Evolutionary conservation across 176 grass and related monocot genomes (phyloP), one percentile per base, ranked within the genome.

Genomic region (Bolboschoenus planiculmis): DNA sequence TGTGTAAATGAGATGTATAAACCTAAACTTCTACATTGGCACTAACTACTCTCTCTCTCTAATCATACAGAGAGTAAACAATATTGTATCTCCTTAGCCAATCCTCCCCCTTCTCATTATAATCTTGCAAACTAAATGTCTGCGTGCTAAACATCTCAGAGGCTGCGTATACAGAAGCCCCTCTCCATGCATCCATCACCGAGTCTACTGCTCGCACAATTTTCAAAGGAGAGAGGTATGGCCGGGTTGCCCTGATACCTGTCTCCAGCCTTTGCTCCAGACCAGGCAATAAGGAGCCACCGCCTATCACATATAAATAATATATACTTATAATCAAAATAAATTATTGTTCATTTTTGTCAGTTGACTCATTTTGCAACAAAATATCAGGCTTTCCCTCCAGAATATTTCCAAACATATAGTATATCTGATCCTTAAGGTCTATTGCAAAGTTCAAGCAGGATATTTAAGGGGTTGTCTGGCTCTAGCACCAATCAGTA

Each of bases 101-200:
- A 83, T 78, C 86, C 80, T 99, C 92, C 0, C 96, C 96, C 43
- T 93, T 91, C 84, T 99, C 96, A 46, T 85, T 86, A 66, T 95
- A 99, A 87, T 99, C 96, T 74, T 89, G 84, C 47, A 95, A 72
- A 56, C 56, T 99, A 84, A 99, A 91, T 4, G 87, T 91, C 27
- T 95, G 92, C 20, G 55, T 87, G 42, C 83, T 56, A 78, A 95
- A 99, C 20, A 73, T 73, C 51, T 64, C 64, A 16, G 96, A 99
- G 15, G 84, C 74, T 0, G 91, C 96, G 35, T 88, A 95, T 8
- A 84, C 63, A 1, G 93, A 83, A 6, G 93, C 96, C n/a, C 93
- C 96, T 42, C 84, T 89, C 96, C 96, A 99, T 29, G 93, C 93
- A 23, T 99, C 96, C 33, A 91, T 77, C 64, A 95, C 66, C 11